These are phyloP conservation scores for Leishmania lainsoni DNA, from an alignment of 208 protist species.

Conservation along the genomic window DNA sequence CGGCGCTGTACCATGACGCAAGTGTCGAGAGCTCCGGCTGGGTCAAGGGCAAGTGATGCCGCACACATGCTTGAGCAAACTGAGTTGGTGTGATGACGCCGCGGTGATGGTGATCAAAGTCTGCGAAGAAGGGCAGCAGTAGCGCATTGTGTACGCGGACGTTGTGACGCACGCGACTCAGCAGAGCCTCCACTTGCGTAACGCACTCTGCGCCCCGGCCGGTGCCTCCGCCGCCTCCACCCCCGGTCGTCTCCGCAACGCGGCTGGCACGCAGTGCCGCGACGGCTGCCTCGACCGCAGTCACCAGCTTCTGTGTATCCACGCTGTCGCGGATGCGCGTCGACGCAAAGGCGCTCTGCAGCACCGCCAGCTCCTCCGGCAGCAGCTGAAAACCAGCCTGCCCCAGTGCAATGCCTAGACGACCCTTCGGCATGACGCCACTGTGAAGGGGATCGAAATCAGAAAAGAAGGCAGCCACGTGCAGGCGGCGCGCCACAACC, in stretches of 20 bases:
- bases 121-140: conserved; percentile 83
- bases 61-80: conserved; percentile 70
- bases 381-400: conserved; percentile 64
- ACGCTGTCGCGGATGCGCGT: conserved; percentile 31
- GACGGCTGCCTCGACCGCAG: conserved; percentile 39
- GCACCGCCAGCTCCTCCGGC: conserved; percentile 43
- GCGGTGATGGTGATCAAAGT: conserved; percentile 80
- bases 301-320: conserved; percentile 44
- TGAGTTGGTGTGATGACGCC: conserved; percentile 65
- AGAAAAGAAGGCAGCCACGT: conserved; percentile 68
- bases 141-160: conserved; percentile 67
- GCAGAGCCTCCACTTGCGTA: conserved; percentile 29
- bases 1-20: conserved; percentile 49
- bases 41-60: conserved; percentile 62
- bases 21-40: conserved; percentile 47
- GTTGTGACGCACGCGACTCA: conserved; percentile 59
- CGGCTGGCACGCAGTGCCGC: conserved; percentile 2
- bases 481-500: conserved; percentile 57
- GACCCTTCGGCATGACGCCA: conserved; percentile 48
- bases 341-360: conserved; percentile 49
- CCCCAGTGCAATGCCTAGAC: conserved; percentile 70
- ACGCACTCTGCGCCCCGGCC: conserved; percentile 18
- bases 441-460: conserved; percentile 86
- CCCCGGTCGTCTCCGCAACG: conserved; percentile 3
- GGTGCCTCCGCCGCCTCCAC: conserved; percentile 18